phyloP scores from a whole-genome alignment of 371 early-diverging fungal species.

The Zancudomyces culisetae region DNA sequence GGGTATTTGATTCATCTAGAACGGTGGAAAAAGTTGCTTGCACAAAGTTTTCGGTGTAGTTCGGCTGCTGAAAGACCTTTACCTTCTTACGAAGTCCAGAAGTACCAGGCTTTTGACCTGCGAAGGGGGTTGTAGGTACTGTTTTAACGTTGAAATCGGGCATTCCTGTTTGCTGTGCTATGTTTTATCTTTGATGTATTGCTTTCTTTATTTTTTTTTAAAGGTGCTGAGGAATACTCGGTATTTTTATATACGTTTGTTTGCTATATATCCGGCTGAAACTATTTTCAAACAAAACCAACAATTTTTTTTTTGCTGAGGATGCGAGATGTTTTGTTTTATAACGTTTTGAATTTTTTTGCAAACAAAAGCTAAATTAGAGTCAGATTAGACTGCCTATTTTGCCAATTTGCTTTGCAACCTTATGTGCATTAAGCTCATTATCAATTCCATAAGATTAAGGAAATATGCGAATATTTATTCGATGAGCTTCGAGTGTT shows the following conservation, averaged over 20 bases:
- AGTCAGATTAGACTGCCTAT: too few species aligned
- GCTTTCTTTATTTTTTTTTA: background rate
- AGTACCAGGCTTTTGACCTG: constrained; percentile 94
- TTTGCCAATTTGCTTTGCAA: too few species aligned
- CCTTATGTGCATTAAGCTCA: too few species aligned
- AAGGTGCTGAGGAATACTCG: background rate
- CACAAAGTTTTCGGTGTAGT: constrained; percentile 94
- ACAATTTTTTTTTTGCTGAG: too few species aligned
- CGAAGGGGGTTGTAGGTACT: constrained; percentile 44
- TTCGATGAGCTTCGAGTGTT: too few species aligned
- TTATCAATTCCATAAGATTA: too few species aligned
- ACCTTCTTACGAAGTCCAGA: constrained; percentile 89
- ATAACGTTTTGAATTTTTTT: too few species aligned
- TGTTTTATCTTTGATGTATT: background rate
- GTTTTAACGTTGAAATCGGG: background rate
- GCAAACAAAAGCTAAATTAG: too few species aligned
- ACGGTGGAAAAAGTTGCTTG: constrained; percentile 62
- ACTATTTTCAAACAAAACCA: too few species aligned
- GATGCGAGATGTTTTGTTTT: too few species aligned
- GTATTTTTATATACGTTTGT: background rate
- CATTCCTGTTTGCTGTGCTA: background rate
- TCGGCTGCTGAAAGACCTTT: constrained; percentile 77
- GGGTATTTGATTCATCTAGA: constrained; percentile 51
- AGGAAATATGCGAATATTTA: too few species aligned
- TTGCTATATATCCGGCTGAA: background rate